These are phyloP conservation scores for Xylariaceae sp. DNA, from an alignment of 2,329 filamentous ascomycete genomes.

Conservation along the genomic window DNA sequence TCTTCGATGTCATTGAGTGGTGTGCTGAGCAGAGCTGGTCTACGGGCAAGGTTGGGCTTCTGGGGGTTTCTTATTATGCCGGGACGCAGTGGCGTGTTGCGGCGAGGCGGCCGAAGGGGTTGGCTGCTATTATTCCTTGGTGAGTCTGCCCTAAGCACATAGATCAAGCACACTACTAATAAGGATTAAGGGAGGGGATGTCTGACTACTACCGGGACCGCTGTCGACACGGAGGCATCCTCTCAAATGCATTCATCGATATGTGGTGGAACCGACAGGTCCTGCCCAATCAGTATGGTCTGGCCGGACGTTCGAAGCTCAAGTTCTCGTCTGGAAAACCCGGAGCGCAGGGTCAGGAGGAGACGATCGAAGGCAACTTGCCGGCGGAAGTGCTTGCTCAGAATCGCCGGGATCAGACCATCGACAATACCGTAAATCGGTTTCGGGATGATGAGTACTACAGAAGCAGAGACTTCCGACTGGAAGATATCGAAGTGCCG, in stretches of 20 bases:
- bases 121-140: constrained; percentile 45
- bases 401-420: constrained; percentile 45
- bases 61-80: constrained; percentile 46
- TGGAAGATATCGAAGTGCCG: constrained; percentile 62
- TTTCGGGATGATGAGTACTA: constrained; percentile 63
- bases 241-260: constrained; percentile 53
- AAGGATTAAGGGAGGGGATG: constrained; percentile 42
- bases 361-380: constrained; percentile 56
- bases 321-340: constrained; percentile 31
- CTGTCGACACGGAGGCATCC: constrained; percentile 57
- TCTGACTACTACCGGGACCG: constrained; percentile 52
- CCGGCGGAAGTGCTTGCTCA: constrained; percentile 44
- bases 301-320: constrained; percentile 30
- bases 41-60: constrained; percentile 43
- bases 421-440: constrained; percentile 43
- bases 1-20: constrained; percentile 48
- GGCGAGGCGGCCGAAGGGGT: constrained; percentile 41
- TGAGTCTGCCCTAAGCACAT: constrained; percentile 4
- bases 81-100: constrained; percentile 47
- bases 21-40: constrained; percentile 43
- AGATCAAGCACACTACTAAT: background rate
- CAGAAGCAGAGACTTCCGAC: constrained; percentile 57
- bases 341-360: constrained; percentile 33
- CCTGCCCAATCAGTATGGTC: constrained; percentile 63
- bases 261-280: constrained; percentile 67